Evolutionary conservation across 2,329 filamentous ascomycete genomes (phyloP).

Genomic region (Pezicula rhizophila): DNA sequence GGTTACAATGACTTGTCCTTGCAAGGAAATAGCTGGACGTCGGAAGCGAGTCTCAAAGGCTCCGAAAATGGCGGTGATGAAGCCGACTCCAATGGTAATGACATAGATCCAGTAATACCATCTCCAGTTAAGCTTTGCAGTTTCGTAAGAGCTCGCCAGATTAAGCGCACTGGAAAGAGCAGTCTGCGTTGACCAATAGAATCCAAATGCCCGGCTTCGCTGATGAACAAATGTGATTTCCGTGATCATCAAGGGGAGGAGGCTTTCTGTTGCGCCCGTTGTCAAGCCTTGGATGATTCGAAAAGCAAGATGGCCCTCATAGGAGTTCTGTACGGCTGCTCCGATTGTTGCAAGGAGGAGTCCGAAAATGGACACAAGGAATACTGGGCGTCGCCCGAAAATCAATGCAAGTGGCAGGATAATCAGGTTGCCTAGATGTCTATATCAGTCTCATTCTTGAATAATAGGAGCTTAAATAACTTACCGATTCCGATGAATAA

Average conservation of each 20-base stretch:
- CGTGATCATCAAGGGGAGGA: conserved; percentile 34
- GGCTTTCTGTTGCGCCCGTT: conserved; percentile 32
- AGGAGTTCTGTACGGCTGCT: conserved; percentile 27
- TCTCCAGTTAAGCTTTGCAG: conserved; percentile 30
- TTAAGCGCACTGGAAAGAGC: conserved; percentile 28
- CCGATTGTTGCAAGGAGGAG: conserved; percentile 29
- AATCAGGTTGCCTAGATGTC: conserved; percentile 23
- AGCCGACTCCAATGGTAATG: conserved; percentile 28
- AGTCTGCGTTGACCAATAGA: conserved; percentile 35
- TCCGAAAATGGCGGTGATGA: conserved; percentile 32
- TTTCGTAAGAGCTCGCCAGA: conserved; percentile 30
- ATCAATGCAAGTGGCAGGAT: conserved; percentile 32
- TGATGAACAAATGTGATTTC: conserved; percentile 36
- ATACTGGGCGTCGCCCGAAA: conserved; percentile 32
- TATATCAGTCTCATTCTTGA: neutral
- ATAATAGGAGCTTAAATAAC: conserved; percentile 13
- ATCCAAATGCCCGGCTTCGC: conserved; percentile 29
- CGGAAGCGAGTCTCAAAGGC: conserved; percentile 34
- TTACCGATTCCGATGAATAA: conserved; percentile 33
- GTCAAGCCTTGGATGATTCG: conserved; percentile 32
- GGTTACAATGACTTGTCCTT: conserved; percentile 31
- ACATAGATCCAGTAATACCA: conserved; percentile 37
- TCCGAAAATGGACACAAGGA: conserved; percentile 26
- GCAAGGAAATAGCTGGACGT: conserved; percentile 26
- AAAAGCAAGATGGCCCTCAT: conserved; percentile 30